Percentiles rank a stretch among this genome's conserved stretches.
Evolutionary conservation across 2,329 filamentous ascomycete species (phyloP).

Genomic region (Sphaceloma murrayae): DNA sequence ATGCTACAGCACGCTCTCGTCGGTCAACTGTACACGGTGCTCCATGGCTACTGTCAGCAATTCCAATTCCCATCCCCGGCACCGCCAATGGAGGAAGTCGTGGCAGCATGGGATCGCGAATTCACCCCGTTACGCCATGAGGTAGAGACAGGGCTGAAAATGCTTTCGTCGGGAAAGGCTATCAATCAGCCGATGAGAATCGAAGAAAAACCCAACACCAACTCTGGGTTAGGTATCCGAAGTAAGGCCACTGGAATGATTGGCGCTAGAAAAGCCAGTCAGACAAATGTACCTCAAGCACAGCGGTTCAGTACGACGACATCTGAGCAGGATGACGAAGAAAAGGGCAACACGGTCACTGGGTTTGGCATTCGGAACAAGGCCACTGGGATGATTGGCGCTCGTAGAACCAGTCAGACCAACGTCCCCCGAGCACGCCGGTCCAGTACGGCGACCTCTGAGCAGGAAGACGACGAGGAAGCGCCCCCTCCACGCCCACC

Average conservation of each 20-base stretch:
- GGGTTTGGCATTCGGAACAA: conserved; percentile 39
- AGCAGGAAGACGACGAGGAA: conserved; percentile 26
- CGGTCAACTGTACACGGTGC: conserved; percentile 65
- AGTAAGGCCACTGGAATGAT: conserved; percentile 26
- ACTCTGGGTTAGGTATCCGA: conserved; percentile 40
- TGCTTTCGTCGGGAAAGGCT: conserved; percentile 58
- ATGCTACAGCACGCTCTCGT: conserved; percentile 69
- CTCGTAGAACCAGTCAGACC: conserved; percentile 16
- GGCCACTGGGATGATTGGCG: conserved; percentile 15
- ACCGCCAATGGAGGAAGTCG: conserved; percentile 61
- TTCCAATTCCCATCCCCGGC: conserved; percentile 61
- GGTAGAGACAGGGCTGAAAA: conserved; percentile 52
- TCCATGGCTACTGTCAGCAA: conserved; percentile 63
- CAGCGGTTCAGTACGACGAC: conserved; percentile 3
- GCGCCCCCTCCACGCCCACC: conserved; percentile 27
- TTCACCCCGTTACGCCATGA: conserved; percentile 57
- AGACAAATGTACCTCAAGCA: conserved; percentile 15
- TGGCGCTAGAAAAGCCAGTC: conserved; percentile 15
- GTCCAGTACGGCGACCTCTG: not conserved
- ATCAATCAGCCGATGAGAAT: conserved; percentile 47
- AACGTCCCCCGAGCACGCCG: conserved; percentile 14
- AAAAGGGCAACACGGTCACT: conserved; percentile 35
- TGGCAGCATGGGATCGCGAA: conserved; percentile 54
- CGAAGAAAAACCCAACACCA: conserved; percentile 35
- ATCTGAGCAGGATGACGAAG: conserved; percentile 22